Evolutionary conservation across 1,139 yeast species (phyloP), one percentile per base, ranked within the genome.

Genomic region (Hansenula anomala): DNA sequence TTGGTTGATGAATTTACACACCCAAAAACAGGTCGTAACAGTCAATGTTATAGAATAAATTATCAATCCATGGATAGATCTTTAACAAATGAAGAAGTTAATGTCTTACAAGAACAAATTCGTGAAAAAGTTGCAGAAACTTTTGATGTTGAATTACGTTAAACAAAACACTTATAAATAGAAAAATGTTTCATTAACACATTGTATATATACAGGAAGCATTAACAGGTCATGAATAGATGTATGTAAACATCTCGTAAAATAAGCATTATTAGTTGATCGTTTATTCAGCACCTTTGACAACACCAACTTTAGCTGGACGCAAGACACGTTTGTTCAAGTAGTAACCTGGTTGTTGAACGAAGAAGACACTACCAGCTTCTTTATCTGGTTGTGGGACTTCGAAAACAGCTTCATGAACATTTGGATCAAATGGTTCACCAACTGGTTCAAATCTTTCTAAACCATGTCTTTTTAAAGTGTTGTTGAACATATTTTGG

Each of bases 11-110:
- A 84, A 54, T 92, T 90, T 56, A 70, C 67, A 12, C 95, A 90
- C 58, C 96, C 96, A 29, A 87, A 87, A 55, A 83, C 94, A 0
- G 78, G 80, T 4, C 77, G 71, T 49, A 75, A 66, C 46, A 84
- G 95, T 10, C 85, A 86, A 55, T 89, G 97, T 63, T 92, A 87
- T 70, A 72, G 98, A 53, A 75, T 92, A 41, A 83, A 84, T 57
- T 92, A 89, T 63, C 97, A 92, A 63, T 85, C 96, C 2, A 90
- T 94, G 97, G 97, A 92, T 54, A 74, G 96, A 55, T 84, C 83
- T 44, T 69, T 92, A 49, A 88, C 95, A 26, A 86, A 85, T 57
- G 78, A 73, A 1, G 97, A 89, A 58, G 73, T 90, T 43, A 89
- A 89, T 56, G 67, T 57, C 1, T 66, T 87, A 37, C 96, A 90